Base-by-base conservation (phyloP, 2,329 filamentous ascomycete species). In the Teratosphaeria epicoccoides region DNA sequence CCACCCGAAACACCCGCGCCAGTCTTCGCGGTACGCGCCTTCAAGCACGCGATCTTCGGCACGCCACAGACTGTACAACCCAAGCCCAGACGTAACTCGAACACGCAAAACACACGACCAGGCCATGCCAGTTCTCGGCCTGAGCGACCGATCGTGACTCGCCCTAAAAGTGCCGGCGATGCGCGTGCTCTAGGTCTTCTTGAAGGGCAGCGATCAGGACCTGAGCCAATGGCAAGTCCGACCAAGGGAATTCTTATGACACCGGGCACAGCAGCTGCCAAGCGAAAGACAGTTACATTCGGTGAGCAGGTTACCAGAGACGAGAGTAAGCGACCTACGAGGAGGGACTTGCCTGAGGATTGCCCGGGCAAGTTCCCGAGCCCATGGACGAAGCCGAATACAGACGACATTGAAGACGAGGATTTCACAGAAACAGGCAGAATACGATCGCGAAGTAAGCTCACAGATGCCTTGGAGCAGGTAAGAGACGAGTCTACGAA, bases 11-110 rank as follows among this genome's bases (percentile, higher is more conserved):
- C 82, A 1, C 82, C 82, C 7, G 82, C 81, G 46, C 81, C 81
- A 46, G 73, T 84, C 22, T 85, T 85, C 63, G 81, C 81, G 17
- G 77, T 83, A 51, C 81, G 82, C 61, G 82, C 82, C 14, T 82
- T 84, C 67, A 82, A 80, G 60, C 79, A 81, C 55, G 78, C 80
- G 43, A 68, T 85, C 51, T 84, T 82, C 67, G 81, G 81, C 24
- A 84, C 81, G 0, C 81, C 81, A 12, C 75, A 76, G 22, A 74
- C 75, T 40, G 72, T 77, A 25, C 68, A 62, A 48, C 56, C 59
- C 9, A 60, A 59, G 37, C 56, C 59, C 33, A 61, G 64, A 45
- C 58, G 63, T 37, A 58, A 66, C 51, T 66, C 64, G 24, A 61
- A 61, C 46, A 60, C 55, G 43, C 62, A 66, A 10, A 57, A 59